Base-by-base conservation (phyloP, 2,329 filamentous ascomycete genomes). In the Pseudocercospora musae region DNA sequence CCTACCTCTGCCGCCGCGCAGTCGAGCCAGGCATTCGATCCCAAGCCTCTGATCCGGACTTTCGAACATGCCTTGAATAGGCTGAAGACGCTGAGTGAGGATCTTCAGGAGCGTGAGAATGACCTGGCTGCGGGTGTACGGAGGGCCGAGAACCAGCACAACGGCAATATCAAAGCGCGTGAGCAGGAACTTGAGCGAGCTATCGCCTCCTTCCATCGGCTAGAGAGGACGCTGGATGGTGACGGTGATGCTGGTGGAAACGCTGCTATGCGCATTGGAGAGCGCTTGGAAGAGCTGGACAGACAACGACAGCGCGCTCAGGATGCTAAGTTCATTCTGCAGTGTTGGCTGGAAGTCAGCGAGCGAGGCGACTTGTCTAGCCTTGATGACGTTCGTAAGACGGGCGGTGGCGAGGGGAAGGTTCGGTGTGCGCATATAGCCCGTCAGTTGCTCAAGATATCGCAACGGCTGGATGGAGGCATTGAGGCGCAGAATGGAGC, bases 301-400 rank as follows among this genome's bases (percentile, higher is more conserved):
- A 87, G 92, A 72, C 96, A 99, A 79, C 84, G 93, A 69, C 89
- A 92, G 73, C 84, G 94, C 63, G 95, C 95, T 31, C 84, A 95
- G 75, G 95, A 99, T 79, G 93, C 95, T 64, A 94, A 91, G 74
- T 98, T 98, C 75, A 78, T 99, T 62, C 92, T 99, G 67, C 90
- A 96, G 74, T 99, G 95, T 79, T 99, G 95, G 94, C 87, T 92
- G 44, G 94, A 98, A 73, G 92, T 99, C 70, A 93, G 89, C 77
- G 93, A 96, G 72, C 89, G 89, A 8, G 95, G 95, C 3, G 88
- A 95, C 69, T 83, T 98, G 60, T 89, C 90, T 8, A 88, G 89
- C n/a, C 78, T 99, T 53, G 92, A 98, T 75, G 92, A 96, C 66
- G 88, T 98, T 63, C 86, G 94, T 72, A 85, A 91, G 67, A 89